Conservation (phyloP, 768 basidiomycete species). For the Gloeopeniophorella convolvens region DNA sequence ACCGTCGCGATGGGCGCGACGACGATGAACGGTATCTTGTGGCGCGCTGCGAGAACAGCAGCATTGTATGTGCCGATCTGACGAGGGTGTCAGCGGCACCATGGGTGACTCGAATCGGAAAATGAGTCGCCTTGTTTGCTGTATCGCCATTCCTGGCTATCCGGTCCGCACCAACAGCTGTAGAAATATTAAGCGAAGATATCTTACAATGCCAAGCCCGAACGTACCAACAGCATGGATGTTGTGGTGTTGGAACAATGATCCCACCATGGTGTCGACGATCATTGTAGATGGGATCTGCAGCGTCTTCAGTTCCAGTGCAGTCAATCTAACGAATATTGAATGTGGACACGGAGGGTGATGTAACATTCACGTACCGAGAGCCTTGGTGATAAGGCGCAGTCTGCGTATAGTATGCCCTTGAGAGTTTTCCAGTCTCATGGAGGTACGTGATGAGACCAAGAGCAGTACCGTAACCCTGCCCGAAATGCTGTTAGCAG, state of each 20-base stretch:
- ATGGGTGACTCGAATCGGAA: too few species aligned
- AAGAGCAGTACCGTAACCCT: conserved; percentile 95
- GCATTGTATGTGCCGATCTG: conserved; percentile 96
- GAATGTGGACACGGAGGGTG: not conserved
- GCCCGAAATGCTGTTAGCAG: conserved; percentile 1
- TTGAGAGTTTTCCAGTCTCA: conserved; percentile 66
- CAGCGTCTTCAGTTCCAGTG: conserved; percentile 81
- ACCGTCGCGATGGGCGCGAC: conserved; percentile 91
- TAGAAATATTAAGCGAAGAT: not conserved
- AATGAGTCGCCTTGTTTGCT: conserved; percentile 71
- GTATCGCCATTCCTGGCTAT: conserved; percentile 94
- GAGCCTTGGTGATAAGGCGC: conserved; percentile 94
- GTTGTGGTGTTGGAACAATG: conserved; percentile 78
- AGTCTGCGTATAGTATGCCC: conserved; percentile 90
- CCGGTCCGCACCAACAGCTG: conserved; percentile 82
- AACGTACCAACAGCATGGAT: conserved; percentile 75
- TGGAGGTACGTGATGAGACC: conserved; percentile 90
- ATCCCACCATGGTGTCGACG: conserved; percentile 97
- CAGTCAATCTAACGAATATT: conserved; percentile 58
- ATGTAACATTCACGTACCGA: conserved; percentile 36
- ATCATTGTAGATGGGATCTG: conserved; percentile 88
- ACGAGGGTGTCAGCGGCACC: too few species aligned
- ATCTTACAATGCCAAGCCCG: not conserved
- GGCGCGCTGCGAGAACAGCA: conserved; percentile 82
- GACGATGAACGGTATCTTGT: conserved; percentile 86